Evolutionary conservation across 2,329 filamentous ascomycete genomes (phyloP).

Genomic region (Ascomycota sp.): DNA sequence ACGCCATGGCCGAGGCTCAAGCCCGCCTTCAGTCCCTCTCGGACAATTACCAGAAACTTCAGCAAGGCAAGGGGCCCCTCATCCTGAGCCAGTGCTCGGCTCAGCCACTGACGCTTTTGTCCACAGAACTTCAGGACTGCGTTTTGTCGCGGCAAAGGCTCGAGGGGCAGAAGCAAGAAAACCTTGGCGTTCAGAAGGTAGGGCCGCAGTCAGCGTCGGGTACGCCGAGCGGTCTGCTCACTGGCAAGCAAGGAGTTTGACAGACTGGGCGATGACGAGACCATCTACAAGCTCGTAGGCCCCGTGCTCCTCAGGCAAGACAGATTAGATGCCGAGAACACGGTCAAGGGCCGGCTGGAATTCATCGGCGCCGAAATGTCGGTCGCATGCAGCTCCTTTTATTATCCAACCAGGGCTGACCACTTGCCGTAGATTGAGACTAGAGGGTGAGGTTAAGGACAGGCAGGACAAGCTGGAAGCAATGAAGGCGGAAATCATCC

Average conservation of each 20-base stretch:
- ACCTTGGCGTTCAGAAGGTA: slow-evolving; percentile 67
- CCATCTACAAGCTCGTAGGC: slow-evolving; percentile 89
- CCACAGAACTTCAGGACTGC: slow-evolving; percentile 53
- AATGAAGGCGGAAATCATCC: slow-evolving; percentile 39
- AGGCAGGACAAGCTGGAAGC: slow-evolving; percentile 34
- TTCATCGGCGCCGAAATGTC: slow-evolving; percentile 92
- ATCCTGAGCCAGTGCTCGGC: not conserved
- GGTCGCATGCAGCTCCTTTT: slow-evolving; percentile 10
- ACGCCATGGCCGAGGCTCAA: slow-evolving; percentile 48
- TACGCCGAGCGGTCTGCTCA: too few relatives aligned
- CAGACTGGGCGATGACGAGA: slow-evolving; percentile 57
- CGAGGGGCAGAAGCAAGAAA: slow-evolving; percentile 87
- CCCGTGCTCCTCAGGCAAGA: slow-evolving; percentile 92
- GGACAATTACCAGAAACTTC: slow-evolving; percentile 72
- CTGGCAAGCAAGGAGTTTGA: slow-evolving; percentile 49
- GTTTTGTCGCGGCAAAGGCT: slow-evolving; percentile 75
- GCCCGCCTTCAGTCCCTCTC: slow-evolving; percentile 63
- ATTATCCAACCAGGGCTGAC: slow-evolving; percentile 2
- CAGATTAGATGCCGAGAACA: slow-evolving; percentile 70
- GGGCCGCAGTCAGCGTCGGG: not conserved
- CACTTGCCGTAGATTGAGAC: slow-evolving; percentile 10
- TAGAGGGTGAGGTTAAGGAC: slow-evolving; percentile 33
- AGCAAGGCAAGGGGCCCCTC: slow-evolving; percentile 39
- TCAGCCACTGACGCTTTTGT: too few relatives aligned
- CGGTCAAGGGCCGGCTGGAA: slow-evolving; percentile 74